These are phyloP conservation scores for Metschnikowia borealis DNA, from an alignment of 805 yeast species.

Conservation along the genomic window DNA sequence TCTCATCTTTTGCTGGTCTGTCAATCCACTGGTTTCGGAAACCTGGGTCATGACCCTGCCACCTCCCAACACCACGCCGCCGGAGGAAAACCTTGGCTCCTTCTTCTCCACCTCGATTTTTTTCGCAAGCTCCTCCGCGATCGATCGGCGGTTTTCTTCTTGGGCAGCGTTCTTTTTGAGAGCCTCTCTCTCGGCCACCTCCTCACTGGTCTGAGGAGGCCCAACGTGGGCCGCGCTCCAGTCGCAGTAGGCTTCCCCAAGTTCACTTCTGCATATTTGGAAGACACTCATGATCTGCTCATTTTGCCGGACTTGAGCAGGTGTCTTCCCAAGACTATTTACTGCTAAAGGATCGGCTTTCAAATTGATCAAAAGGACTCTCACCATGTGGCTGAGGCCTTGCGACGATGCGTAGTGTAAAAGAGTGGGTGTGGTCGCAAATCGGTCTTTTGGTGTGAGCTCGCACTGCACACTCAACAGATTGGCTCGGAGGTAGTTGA, in stretches of 20 bases:
- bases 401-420: slow-evolving; percentile 74
- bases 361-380: slow-evolving; percentile 54
- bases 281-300: slow-evolving; percentile 49
- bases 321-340: slow-evolving; percentile 55
- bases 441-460: slow-evolving; percentile 54
- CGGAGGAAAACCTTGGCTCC: slow-evolving; percentile 26
- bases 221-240: slow-evolving; percentile 72
- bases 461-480: slow-evolving; percentile 48
- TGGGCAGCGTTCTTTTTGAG: slow-evolving; percentile 32
- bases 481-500: slow-evolving; percentile 57
- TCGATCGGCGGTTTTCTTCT: slow-evolving; percentile 35
- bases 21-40: slow-evolving; percentile 54
- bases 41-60: slow-evolving; percentile 14
- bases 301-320: slow-evolving; percentile 62
- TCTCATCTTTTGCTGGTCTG: slow-evolving; percentile 69
- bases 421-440: slow-evolving; percentile 60
- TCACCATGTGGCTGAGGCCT: slow-evolving; percentile 64
- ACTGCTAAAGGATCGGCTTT: slow-evolving; percentile 65
- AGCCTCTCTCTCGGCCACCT: slow-evolving; percentile 42
- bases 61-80: slow-evolving; percentile 34
- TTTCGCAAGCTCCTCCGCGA: slow-evolving; percentile 43
- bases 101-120: slow-evolving; percentile 37
- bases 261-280: slow-evolving; percentile 58
- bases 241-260: slow-evolving; percentile 68
- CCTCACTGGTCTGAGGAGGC: slow-evolving; percentile 53